Evolutionary conservation across 176 grass and related monocot species (phyloP).

Genomic region (Thinopyrum elongatum): DNA sequence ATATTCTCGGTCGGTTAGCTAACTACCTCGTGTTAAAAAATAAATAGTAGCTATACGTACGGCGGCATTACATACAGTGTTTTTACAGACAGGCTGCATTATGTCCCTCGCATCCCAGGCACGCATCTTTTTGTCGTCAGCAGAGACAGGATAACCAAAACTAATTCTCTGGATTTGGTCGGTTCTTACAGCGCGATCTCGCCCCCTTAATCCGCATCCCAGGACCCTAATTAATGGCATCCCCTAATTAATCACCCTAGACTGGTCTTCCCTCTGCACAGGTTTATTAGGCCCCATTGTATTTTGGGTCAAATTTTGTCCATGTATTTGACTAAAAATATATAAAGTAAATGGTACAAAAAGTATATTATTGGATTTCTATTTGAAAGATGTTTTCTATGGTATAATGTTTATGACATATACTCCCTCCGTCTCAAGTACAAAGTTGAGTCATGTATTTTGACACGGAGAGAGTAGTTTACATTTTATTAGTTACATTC

Average conservation of each 20-base stretch:
- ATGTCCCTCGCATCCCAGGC: conserved; percentile 6
- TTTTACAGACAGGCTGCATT: not conserved
- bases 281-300: too few species aligned
- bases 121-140: not conserved
- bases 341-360: too few species aligned
- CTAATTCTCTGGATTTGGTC: conserved; percentile 13
- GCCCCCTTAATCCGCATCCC: not conserved
- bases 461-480: too few species aligned
- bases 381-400: too few species aligned
- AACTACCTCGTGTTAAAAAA: not conserved
- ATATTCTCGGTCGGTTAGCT: not conserved
- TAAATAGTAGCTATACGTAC: not conserved
- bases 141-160: not conserved
- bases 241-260: not conserved
- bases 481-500: too few species aligned
- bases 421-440: too few species aligned
- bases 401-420: too few species aligned
- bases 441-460: too few species aligned
- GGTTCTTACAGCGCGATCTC: not conserved
- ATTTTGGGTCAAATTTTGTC: too few species aligned
- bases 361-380: too few species aligned
- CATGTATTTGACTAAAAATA: too few species aligned
- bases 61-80: not conserved
- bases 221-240: not conserved
- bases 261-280: not conserved